Base-by-base conservation (phyloP, 208 protist species). In the Trypanosoma melophagium region DNA sequence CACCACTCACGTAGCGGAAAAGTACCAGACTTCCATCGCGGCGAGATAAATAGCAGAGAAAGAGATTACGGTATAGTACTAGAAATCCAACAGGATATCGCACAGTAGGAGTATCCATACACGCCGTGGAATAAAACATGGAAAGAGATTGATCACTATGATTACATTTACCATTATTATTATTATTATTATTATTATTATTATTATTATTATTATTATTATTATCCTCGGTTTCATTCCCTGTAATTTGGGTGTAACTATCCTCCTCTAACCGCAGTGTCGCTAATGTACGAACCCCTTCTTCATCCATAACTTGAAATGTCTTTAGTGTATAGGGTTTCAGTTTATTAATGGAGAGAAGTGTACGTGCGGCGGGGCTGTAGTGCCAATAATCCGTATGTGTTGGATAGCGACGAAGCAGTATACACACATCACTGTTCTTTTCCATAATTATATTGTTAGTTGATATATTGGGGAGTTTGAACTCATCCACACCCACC, bases 341-440 rank as follows among this genome's bases (percentile, higher is more conserved):
- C 7, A 58, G 54, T 41, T 61, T 42, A 59, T 85, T 85, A 40
- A 90, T 44, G 41, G 74, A 73, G 14, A 87, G 41, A 60, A 86
- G 53, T 14, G 62, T 54, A 22, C 65, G 28, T 12, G 66, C 66
- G 35, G 58, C 19, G 13, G 76, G 55, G 44, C 71, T 58, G 71
- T 77, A 81, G 40, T 70, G 58, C 76, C 76, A 81, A 54, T 74
- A 72, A 56, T 87, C 82, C 3, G 76, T 78, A 31, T 72, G 82
- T 13, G 82, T 87, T 38, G 76, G 60, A 58, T 76, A 82, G 57
- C 82, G 78, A 28, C 76, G 68, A 60, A 84, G 62, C 22, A 83
- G 65, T 21, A 76, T 67, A 21, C 61, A 52, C 0, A 19, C 14
- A 16, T 64, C 24, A 38, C 45, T 35, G n/a, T 3, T 12, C 24